A percentile compares a stretch with the other conserved stretches of the same genome.
Conservation (phyloP, 2,329 filamentous ascomycete species). For the Pseudopyricularia cyperi region DNA sequence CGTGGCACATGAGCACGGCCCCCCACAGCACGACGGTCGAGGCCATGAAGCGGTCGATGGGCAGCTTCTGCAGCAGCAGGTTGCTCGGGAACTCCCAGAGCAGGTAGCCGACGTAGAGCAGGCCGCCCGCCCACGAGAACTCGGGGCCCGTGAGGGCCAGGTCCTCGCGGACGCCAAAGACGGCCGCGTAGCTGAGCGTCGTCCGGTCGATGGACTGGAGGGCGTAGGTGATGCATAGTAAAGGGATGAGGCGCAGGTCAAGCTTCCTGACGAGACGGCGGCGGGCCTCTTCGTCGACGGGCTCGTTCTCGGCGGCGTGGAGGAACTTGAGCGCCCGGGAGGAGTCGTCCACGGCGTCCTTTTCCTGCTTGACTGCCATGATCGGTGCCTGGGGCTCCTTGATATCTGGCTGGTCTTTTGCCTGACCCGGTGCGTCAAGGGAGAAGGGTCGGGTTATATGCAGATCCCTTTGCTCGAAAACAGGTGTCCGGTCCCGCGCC, state of each 20-base stretch:
- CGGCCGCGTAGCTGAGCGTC: constrained; percentile 5
- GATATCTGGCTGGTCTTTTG: too few relatives aligned
- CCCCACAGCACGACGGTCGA: constrained; percentile 15
- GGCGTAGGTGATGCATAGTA: constrained; percentile 6
- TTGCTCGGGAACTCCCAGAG: constrained; percentile 18
- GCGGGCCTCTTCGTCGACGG: neutral
- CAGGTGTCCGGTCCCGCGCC: too few relatives aligned
- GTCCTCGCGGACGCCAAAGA: constrained; percentile 5
- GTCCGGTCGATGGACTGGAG: constrained; percentile 8
- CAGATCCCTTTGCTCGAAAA: too few relatives aligned
- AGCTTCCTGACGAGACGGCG: constrained; percentile 23
- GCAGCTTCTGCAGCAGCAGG: constrained; percentile 17
- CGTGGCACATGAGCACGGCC: constrained; percentile 14
- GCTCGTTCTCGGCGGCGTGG: neutral
- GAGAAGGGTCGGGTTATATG: too few relatives aligned
- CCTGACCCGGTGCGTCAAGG: too few relatives aligned
- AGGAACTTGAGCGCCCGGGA: neutral
- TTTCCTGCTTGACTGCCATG: neutral
- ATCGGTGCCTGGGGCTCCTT: neutral
- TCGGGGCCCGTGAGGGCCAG: constrained; percentile 16
- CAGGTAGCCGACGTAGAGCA: constrained; percentile 54
- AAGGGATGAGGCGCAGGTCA: constrained; percentile 24
- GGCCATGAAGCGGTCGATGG: constrained; percentile 19
- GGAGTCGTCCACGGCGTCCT: neutral
- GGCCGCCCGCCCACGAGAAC: constrained; percentile 61